A percentile compares a stretch with the other conserved stretches of the same genome.
Evolutionary conservation across 1,284 basidiomycete genomes (phyloP).

Genomic region (Mycena citricolor): DNA sequence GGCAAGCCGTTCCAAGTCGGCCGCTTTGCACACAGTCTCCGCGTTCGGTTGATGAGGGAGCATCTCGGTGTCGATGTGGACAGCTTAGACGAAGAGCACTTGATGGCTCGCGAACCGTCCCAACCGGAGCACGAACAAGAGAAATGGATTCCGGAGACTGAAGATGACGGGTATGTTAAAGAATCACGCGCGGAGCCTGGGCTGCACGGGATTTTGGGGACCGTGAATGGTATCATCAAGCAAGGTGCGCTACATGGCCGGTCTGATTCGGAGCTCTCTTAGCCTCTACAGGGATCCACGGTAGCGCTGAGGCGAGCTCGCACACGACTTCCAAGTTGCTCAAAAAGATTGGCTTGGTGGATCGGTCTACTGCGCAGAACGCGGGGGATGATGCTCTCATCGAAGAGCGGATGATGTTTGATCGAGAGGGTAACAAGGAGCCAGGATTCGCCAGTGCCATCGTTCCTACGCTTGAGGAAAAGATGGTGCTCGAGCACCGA

Average conservation of each 20-base stretch:
- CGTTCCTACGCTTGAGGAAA: slow-evolving; percentile 76
- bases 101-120: slow-evolving; percentile 58
- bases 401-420: slow-evolving; percentile 55
- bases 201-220: slow-evolving; percentile 36
- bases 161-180: slow-evolving; percentile 49
- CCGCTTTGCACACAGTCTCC: slow-evolving; percentile 92
- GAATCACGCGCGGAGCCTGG: slow-evolving; percentile 39
- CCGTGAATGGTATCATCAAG: slow-evolving; percentile 39
- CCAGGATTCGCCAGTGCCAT: slow-evolving; percentile 64
- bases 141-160: slow-evolving; percentile 78
- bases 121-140: slow-evolving; percentile 56
- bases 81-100: slow-evolving; percentile 76
- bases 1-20: slow-evolving; percentile 95
- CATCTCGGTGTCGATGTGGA: slow-evolving; percentile 97
- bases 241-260: slow-evolving; percentile 45
- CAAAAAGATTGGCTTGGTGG: slow-evolving; percentile 42
- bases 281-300: slow-evolving; percentile 40
- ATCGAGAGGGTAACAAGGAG: slow-evolving; percentile 50
- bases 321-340: slow-evolving; percentile 38
- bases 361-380: slow-evolving; percentile 33
- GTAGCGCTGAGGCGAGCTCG: slow-evolving; percentile 39
- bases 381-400: slow-evolving; percentile 43
- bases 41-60: slow-evolving; percentile 94
- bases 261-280: not conserved
- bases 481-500: slow-evolving; percentile 46